These are phyloP conservation scores for Alternaria angustiovoidea DNA, from an alignment of 2,329 filamentous ascomycete species.

Conservation along the genomic window DNA sequence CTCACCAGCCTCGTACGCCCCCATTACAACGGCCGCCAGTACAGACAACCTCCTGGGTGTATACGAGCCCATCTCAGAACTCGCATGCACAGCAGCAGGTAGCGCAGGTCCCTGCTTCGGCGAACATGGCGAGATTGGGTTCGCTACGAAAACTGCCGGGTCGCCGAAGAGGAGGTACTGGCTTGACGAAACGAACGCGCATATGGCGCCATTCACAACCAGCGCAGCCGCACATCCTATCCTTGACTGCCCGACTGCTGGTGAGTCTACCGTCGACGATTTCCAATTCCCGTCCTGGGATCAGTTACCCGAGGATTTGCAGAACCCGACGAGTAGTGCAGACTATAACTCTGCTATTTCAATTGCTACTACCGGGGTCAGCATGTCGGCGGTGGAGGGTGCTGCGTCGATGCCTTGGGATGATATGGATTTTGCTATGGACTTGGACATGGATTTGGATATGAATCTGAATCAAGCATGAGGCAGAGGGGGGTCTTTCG, in stretches of 20 bases:
- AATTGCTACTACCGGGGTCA: constrained; percentile 18
- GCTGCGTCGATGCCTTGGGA: constrained; percentile 36
- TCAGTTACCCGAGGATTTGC: constrained; percentile 34
- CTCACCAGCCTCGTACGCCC: constrained; percentile 22
- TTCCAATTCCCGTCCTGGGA: constrained; percentile 42
- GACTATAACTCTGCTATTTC: constrained; percentile 26
- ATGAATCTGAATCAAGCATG: constrained; percentile 18
- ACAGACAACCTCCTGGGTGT: constrained; percentile 17
- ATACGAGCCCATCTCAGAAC: constrained; percentile 31
- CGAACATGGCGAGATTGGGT: constrained; percentile 34
- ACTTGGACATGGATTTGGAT: constrained; percentile 39
- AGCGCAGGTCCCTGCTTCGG: constrained; percentile 28
- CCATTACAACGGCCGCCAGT: constrained; percentile 15
- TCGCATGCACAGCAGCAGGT: constrained; percentile 23
- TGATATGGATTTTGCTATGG: constrained; percentile 44
- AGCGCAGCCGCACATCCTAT: neutral
- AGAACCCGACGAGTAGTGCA: constrained; percentile 34
- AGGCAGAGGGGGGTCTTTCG: neutral
- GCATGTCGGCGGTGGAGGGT: constrained; percentile 13
- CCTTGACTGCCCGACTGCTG: constrained; percentile 11
- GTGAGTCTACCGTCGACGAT: constrained; percentile 13
- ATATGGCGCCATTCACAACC: constrained; percentile 7
- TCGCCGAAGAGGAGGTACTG: constrained; percentile 19
- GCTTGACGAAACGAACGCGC: constrained; percentile 11
- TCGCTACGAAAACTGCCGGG: constrained; percentile 12